phyloP scores from a whole-genome alignment of 2,329 filamentous ascomycete genomes.

The Arthroderma sp. region DNA sequence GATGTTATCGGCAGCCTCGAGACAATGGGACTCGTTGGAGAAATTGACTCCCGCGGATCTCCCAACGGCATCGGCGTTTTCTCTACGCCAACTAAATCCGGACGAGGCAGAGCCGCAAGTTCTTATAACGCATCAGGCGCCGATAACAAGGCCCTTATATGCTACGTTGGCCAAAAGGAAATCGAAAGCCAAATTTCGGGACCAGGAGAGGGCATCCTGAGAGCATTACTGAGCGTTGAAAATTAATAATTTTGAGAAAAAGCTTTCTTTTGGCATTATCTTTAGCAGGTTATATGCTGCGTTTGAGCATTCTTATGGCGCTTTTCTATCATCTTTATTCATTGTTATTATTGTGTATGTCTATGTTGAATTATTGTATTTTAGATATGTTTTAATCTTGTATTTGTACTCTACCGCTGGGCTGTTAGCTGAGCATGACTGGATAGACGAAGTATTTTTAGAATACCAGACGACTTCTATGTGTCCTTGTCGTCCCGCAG shows the following conservation, averaged over 20 bases:
- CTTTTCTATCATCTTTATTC: no score
- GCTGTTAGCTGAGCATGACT: no score
- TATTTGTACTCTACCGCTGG: no score
- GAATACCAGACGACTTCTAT: no score
- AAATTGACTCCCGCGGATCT: constrained; percentile 50
- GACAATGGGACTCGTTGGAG: constrained; percentile 64
- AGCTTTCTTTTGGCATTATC: no score
- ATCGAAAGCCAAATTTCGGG: constrained; percentile 54
- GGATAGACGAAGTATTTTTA: no score
- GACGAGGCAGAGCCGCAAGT: constrained; percentile 41
- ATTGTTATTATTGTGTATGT: no score
- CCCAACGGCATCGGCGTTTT: constrained; percentile 30
- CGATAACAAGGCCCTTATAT: constrained; percentile 68
- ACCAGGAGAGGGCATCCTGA: constrained; percentile 36
- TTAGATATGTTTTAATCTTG: no score
- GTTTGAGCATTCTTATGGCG: no score
- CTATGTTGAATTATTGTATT: no score
- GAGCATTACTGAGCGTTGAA: constrained; percentile 21
- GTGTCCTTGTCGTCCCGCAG: no score
- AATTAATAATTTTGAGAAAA: neutral
- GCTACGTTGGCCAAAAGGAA: constrained; percentile 68
- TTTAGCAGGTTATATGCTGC: no score
- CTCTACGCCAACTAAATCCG: constrained; percentile 59
- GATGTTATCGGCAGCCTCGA: constrained; percentile 86
- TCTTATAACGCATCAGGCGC: constrained; percentile 36